These are phyloP conservation scores for Solanum hybrid DNA, from an alignment of 305 asterid genomes.

Conservation along the genomic window DNA sequence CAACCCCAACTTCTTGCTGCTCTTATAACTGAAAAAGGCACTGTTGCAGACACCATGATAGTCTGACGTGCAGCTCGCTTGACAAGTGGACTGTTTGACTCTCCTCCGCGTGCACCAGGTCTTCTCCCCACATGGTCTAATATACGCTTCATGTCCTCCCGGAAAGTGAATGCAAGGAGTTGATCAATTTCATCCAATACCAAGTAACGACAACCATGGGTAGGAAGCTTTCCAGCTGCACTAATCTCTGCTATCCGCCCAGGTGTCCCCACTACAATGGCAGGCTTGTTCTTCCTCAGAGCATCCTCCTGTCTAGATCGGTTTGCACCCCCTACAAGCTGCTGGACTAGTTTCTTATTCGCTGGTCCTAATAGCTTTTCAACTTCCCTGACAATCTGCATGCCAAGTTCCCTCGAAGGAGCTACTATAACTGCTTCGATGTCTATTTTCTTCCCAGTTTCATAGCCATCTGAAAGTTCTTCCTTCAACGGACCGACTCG, in stretches of 20 bases:
- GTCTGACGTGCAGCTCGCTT: slow-evolving; percentile 46
- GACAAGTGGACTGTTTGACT: slow-evolving; percentile 14
- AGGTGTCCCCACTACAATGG: slow-evolving; percentile 85
- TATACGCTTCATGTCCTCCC: slow-evolving; percentile 89
- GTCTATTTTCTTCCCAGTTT: slow-evolving; percentile 28
- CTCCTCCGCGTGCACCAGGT: slow-evolving; percentile 39
- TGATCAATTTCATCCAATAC: slow-evolving; percentile 93
- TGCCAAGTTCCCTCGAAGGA: slow-evolving; percentile 94
- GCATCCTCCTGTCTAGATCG: slow-evolving; percentile 93
- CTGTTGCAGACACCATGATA: slow-evolving; percentile 94
- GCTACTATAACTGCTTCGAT: slow-evolving; percentile 85
- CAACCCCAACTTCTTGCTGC: slow-evolving; percentile 90
- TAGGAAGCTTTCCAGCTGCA: slow-evolving; percentile 80
- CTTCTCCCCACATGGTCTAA: slow-evolving; percentile 80
- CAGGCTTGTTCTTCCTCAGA: slow-evolving; percentile 79
- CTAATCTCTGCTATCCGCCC: slow-evolving; percentile 96
- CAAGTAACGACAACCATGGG: slow-evolving; percentile 67
- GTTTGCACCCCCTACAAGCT: slow-evolving; percentile 96
- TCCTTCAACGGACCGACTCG: slow-evolving; percentile 46
- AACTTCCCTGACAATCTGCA: slow-evolving; percentile 95
- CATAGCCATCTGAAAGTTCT: slow-evolving; percentile 12
- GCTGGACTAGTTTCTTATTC: slow-evolving; percentile 77
- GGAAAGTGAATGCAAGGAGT: slow-evolving; percentile 78
- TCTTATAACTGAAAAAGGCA: slow-evolving; percentile 80
- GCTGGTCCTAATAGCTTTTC: slow-evolving; percentile 83